Evolutionary conservation across 148 eudicot genomes (phyloP).

Genomic region (Rhododendron molle): DNA sequence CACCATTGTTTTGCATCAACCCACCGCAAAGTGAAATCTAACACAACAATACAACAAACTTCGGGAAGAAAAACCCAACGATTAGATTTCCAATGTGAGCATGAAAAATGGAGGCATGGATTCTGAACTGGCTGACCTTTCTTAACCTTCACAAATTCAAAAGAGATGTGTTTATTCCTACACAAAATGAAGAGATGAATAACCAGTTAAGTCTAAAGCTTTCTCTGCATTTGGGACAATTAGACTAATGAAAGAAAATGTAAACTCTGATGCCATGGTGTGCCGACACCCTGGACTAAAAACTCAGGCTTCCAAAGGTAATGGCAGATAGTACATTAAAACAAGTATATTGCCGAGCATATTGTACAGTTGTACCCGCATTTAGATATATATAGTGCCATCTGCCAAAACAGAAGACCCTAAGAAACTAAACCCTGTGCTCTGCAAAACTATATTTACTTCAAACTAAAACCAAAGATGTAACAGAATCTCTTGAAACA

Average conservation of each 20-base stretch:
- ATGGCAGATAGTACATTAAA: not conserved
- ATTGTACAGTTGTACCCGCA: not conserved
- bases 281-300: not conserved
- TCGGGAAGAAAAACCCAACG: not conserved
- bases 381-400: not conserved
- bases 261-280: not conserved
- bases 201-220: slow-evolving; percentile 1
- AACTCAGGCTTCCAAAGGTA: not conserved
- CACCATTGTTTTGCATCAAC: slow-evolving; percentile 1
- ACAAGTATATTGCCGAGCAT: not conserved
- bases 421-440: not conserved
- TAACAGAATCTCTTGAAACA: not conserved
- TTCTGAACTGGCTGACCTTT: not conserved
- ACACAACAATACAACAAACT: not conserved
- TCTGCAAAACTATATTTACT: not conserved
- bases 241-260: not conserved
- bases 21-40: not conserved
- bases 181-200: not conserved
- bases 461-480: not conserved
- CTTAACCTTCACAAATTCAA: not conserved
- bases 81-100: not conserved
- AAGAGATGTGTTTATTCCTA: not conserved
- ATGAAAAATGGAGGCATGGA: not conserved
- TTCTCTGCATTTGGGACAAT: not conserved
- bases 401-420: not conserved